These are phyloP conservation scores for Arthrobotrys iridis DNA, from an alignment of 2,329 filamentous ascomycete genomes.

Conservation along the genomic window DNA sequence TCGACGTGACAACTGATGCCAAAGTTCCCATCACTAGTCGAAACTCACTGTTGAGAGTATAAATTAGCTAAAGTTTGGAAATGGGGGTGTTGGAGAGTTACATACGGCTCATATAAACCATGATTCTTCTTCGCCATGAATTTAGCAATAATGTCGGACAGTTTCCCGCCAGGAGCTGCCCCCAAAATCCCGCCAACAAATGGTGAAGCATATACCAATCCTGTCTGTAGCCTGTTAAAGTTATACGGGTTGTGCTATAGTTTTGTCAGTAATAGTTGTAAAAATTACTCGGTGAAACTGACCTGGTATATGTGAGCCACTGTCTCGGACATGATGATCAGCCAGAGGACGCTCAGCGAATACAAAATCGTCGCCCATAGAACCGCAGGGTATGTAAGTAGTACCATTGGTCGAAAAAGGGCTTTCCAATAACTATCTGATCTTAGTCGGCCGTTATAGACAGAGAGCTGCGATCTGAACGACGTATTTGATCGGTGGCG, in stretches of 20 bases:
- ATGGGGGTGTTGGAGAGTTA: background rate
- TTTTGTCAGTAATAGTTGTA: slow-evolving; percentile 59
- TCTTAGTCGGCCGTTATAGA: slow-evolving; percentile 80
- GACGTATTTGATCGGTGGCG: slow-evolving; percentile 73
- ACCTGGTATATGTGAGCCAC: slow-evolving; percentile 80
- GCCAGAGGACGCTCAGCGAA: slow-evolving; percentile 88
- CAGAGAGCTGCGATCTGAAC: slow-evolving; percentile 77
- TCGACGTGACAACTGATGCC: slow-evolving; percentile 78
- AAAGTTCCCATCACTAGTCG: slow-evolving; percentile 87
- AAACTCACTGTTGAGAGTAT: slow-evolving; percentile 70
- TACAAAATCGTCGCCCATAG: slow-evolving; percentile 90
- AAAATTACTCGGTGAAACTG: background rate
- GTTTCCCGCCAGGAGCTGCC: slow-evolving; percentile 87
- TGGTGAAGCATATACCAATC: slow-evolving; percentile 87
- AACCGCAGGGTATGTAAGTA: slow-evolving; percentile 87
- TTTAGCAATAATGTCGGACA: slow-evolving; percentile 85
- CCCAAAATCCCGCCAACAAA: slow-evolving; percentile 89
- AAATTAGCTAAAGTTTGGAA: background rate
- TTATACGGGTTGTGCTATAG: slow-evolving; percentile 71
- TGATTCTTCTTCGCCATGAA: slow-evolving; percentile 85
- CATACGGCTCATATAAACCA: slow-evolving; percentile 84
- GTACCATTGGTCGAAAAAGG: slow-evolving; percentile 80
- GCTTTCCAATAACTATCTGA: slow-evolving; percentile 83
- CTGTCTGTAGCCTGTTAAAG: slow-evolving; percentile 81
- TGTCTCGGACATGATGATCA: slow-evolving; percentile 92